Evolutionary conservation across 768 basidiomycete genomes (phyloP).

Genomic region (Asterophora lycoperdoides): DNA sequence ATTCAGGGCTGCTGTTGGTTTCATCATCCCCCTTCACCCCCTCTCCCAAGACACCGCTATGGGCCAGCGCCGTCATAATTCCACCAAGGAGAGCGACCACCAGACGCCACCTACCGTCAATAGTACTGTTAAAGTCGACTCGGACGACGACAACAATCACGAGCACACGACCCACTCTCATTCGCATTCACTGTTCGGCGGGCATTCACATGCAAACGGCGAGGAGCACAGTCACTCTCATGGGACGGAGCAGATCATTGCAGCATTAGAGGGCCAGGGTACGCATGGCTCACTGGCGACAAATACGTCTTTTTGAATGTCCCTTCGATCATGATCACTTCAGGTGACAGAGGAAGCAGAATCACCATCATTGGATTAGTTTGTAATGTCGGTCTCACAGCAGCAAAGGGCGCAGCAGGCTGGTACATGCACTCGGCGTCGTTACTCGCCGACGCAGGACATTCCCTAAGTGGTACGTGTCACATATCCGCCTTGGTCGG

Average conservation of each 20-base stretch:
- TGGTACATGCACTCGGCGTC: constrained; percentile 89
- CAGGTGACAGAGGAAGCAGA: constrained; percentile 76
- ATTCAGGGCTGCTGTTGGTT: neutral
- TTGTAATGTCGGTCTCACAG: constrained; percentile 78
- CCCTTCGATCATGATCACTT: no score
- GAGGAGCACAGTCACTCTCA: constrained; percentile 52
- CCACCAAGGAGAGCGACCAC: constrained; percentile 18
- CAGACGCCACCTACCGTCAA: neutral
- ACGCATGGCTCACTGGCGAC: constrained; percentile 19
- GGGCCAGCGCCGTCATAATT: constrained; percentile 23
- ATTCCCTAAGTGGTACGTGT: constrained; percentile 76
- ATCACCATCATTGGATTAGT: constrained; percentile 84
- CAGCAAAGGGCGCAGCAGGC: constrained; percentile 82
- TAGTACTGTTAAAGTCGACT: constrained; percentile 9
- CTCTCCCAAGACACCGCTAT: constrained; percentile 9
- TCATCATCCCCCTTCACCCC: constrained; percentile 4
- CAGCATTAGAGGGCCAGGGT: constrained; percentile 66
- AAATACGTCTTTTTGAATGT: constrained; percentile 2
- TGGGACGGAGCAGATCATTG: constrained; percentile 64
- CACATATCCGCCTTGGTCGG: constrained; percentile 2
- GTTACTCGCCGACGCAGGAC: constrained; percentile 90
- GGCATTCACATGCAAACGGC: constrained; percentile 62
- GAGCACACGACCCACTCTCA: constrained; percentile 41
- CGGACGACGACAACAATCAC: constrained; percentile 28
- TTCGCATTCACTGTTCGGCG: constrained; percentile 50